phyloP scores from a whole-genome alignment of 2,329 filamentous ascomycete genomes.

The Aspergillus quadrilineatus region DNA sequence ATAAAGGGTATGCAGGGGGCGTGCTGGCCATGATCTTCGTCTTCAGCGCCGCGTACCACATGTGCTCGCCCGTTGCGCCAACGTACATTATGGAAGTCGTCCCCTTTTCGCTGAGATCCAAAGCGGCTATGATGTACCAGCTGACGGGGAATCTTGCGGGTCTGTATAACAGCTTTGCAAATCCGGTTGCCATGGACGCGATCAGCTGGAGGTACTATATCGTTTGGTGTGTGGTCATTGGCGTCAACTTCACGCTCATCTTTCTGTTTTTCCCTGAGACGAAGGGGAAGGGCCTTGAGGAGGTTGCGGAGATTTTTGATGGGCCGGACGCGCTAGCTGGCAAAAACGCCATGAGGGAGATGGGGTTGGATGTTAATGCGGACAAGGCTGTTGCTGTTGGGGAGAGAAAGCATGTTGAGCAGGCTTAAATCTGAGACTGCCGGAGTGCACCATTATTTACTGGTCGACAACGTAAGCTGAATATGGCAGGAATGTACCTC shows the following conservation, averaged over 20 bases:
- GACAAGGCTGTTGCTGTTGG: constrained; percentile 7
- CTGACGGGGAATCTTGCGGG: constrained; percentile 13
- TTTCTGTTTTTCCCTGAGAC: constrained; percentile 23
- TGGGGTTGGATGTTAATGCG: constrained; percentile 12
- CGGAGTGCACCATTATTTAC: neutral
- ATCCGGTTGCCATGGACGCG: constrained; percentile 11
- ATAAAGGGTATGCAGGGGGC: constrained; percentile 4
- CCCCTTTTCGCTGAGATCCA: constrained; percentile 16
- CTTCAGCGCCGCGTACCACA: constrained; percentile 8
- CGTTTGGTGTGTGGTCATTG: constrained; percentile 14
- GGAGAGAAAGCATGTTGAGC: constrained; percentile 4
- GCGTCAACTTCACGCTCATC: constrained; percentile 2
- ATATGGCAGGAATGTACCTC: too few species aligned
- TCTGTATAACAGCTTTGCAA: constrained; percentile 16
- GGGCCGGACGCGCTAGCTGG: constrained; percentile 6
- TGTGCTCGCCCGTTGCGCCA: constrained; percentile 17
- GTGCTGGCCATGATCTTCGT: constrained; percentile 12
- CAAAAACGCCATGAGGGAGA: constrained; percentile 6
- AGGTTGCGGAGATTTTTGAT: constrained; percentile 18
- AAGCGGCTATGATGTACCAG: constrained; percentile 20
- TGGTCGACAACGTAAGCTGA: too few species aligned
- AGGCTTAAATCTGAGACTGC: neutral
- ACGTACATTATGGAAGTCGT: constrained; percentile 21
- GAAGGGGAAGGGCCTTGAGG: constrained; percentile 18
- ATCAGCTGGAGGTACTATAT: constrained; percentile 21